Evolutionary conservation across 176 grass and related monocot species (phyloP).

Genomic region (Cenchrus americanus): DNA sequence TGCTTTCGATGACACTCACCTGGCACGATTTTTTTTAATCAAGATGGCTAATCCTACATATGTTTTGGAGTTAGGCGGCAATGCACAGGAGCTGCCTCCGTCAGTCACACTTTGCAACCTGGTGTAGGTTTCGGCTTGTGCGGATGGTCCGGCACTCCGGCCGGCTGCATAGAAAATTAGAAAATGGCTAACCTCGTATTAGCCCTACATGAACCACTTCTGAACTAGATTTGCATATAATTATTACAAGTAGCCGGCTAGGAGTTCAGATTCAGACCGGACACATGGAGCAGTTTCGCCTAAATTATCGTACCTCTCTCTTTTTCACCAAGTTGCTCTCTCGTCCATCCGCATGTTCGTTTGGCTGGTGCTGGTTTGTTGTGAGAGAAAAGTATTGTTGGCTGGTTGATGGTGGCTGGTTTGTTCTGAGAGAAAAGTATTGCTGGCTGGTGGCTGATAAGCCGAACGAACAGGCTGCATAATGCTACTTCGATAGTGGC

Average conservation of each 20-base stretch:
- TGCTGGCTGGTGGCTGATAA: too few species aligned
- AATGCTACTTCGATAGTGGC: too few species aligned
- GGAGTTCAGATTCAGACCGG: background rate
- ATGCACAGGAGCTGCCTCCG: background rate
- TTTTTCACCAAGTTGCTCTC: background rate
- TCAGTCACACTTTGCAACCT: constrained; percentile 9
- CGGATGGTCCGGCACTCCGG: constrained; percentile 40
- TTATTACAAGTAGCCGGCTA: background rate
- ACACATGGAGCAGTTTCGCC: background rate
- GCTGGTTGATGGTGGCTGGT: too few species aligned
- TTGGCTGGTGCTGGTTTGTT: too few species aligned
- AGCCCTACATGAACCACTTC: background rate
- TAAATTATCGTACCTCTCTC: background rate
- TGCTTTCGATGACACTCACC: background rate
- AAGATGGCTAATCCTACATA: background rate
- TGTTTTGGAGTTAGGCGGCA: constrained; percentile 27
- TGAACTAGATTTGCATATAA: background rate
- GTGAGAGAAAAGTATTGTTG: too few species aligned
- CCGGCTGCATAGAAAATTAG: background rate
- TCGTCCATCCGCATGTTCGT: too few species aligned
- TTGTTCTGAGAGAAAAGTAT: too few species aligned
- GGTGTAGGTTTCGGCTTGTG: background rate
- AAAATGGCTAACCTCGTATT: background rate
- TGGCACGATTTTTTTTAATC: background rate
- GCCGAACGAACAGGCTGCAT: too few species aligned